Conservation (phyloP, 306 rosid species). For the Clitoria ternatea region DNA sequence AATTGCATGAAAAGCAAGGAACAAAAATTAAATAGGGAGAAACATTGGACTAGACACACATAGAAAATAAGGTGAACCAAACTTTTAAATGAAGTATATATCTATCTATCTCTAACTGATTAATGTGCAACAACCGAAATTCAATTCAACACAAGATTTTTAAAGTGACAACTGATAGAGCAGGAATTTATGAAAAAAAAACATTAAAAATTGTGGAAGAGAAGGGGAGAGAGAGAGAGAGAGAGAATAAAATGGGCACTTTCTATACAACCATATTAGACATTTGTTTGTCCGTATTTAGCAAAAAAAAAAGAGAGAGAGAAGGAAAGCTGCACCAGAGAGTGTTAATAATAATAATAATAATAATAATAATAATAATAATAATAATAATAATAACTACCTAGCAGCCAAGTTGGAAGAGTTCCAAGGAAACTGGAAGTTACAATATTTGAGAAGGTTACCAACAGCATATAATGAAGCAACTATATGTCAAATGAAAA, state of each 20-base stretch:
- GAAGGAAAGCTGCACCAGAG: constrained; percentile 20
- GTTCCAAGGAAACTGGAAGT: constrained; percentile 36
- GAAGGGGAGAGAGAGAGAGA: no score
- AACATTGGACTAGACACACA: background rate
- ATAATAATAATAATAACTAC: constrained; percentile 13
- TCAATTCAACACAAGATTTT: constrained; percentile 9
- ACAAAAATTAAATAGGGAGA: background rate
- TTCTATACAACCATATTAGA: background rate
- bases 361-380: constrained; percentile 11
- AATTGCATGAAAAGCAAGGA: constrained; percentile 31
- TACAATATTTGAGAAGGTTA: constrained; percentile 13
- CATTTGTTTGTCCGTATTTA: constrained; percentile 31
- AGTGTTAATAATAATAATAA: background rate
- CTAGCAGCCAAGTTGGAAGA: constrained; percentile 20
- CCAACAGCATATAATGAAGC: constrained; percentile 13
- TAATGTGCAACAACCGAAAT: background rate
- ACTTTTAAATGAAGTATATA: background rate
- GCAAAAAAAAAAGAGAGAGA: background rate
- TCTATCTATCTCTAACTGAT: background rate
- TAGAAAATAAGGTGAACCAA: constrained; percentile 11
- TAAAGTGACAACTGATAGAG: background rate
- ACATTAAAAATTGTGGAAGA: background rate
- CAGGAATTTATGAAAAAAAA: background rate
- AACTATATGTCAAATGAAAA: constrained; percentile 10
- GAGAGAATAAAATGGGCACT: constrained; percentile 11